These are phyloP conservation scores for Bipolaris gigantea DNA, from an alignment of 2,329 filamentous ascomycete genomes.

Conservation along the genomic window DNA sequence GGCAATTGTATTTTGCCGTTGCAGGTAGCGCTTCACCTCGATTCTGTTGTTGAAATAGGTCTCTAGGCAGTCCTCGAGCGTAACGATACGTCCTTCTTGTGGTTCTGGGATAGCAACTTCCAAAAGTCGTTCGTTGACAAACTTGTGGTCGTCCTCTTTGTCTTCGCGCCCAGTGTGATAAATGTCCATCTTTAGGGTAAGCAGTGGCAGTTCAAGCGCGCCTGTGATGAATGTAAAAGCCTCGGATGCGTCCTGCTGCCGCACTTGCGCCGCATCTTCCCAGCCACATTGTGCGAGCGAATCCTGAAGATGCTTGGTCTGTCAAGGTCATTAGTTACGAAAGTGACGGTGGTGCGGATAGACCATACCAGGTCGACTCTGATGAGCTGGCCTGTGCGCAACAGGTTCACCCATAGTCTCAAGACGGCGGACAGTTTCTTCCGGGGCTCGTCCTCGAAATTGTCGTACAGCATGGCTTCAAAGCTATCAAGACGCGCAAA, in stretches of 20 bases:
- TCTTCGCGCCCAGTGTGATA: conserved; percentile 87
- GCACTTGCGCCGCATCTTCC: conserved; percentile 73
- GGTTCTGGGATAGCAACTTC: conserved; percentile 87
- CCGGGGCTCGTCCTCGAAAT: conserved; percentile 71
- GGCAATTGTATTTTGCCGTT: conserved; percentile 61
- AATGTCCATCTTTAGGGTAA: conserved; percentile 91
- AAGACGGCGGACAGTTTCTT: conserved; percentile 76
- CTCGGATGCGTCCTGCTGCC: conserved; percentile 94
- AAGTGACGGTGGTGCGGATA: background rate
- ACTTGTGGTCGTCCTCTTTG: conserved; percentile 87
- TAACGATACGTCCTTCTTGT: conserved; percentile 67
- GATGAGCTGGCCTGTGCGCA: conserved; percentile 82
- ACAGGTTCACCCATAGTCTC: conserved; percentile 89
- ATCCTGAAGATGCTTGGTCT: conserved; percentile 83
- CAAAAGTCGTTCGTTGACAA: conserved; percentile 85
- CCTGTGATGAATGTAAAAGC: conserved; percentile 95
- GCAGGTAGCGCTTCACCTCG: conserved; percentile 78
- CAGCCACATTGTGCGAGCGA: conserved; percentile 84
- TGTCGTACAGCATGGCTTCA: conserved; percentile 85
- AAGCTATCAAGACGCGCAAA: conserved; percentile 88
- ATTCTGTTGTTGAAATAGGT: conserved; percentile 94
- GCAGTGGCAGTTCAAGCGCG: conserved; percentile 79
- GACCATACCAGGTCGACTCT: conserved; percentile 74
- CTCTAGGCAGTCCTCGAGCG: conserved; percentile 87
- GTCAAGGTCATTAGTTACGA: conserved; percentile 3